Evolutionary conservation across 495 filamentous ascomycete genomes (phyloP), one percentile per base, ranked within the genome.

Genomic region (Podospora pseudoanserina): DNA sequence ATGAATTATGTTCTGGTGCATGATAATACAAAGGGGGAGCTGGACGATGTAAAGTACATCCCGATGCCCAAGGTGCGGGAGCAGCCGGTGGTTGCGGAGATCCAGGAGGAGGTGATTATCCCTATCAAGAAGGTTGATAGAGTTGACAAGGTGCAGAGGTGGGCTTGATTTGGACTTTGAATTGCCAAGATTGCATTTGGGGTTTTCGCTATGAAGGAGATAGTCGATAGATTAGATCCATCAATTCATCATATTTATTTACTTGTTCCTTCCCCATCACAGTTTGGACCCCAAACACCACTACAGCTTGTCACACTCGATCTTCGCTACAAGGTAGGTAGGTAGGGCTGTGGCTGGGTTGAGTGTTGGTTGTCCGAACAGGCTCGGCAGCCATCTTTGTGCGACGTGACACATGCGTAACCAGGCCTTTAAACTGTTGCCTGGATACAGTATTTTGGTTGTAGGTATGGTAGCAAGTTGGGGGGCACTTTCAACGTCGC

Each of bases 21-120:
- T 26, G 70, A 72, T 44, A 54, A 53, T 0, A 65, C 67, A 9
- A 72, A 70, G 39, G 70, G 70, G 1, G 70, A 72, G 32, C 65
- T 72, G 18, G 70, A 67, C 11, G 65, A 72, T 66, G 67, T 70
- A 5, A 71, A 68, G 19, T 71, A 59, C 20, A 66, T 71, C 27
- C 55, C 55, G n/a, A 18, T 58, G 18, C 39, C 39, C 39, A 71
- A 68, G 69, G 19, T 49, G 32, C 61, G 28, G 11, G 61, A 28
- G 61, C 30, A 20, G 6, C n/a, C 61, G 34, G 27, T 49, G 9
- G 7, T 13, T 0, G 39, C 15, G 5, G 39, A 49, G 39, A 16
- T 49, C 15, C 39, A 2, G 9, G 39, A 49, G 39, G 39, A 49
- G 7, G 39, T 49, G 11, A 11, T 49, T 0, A 49, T 49, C 39